phyloP scores from a whole-genome alignment of 805 yeast genomes.

The Saturnispora sekii region DNA sequence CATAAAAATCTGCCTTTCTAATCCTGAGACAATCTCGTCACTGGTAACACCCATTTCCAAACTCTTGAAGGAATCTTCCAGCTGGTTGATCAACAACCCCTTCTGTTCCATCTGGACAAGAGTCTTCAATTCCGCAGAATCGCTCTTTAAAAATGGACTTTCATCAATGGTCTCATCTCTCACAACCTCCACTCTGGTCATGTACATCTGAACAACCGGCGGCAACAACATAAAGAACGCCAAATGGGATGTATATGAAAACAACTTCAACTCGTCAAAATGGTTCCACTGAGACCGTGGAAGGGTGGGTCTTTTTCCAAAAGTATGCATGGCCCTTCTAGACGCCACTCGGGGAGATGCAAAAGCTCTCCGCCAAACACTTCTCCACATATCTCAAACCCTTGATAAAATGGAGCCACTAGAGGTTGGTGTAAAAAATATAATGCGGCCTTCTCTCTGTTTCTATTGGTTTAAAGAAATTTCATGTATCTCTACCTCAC shows the following conservation, averaged over 20 bases:
- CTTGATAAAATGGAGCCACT: too few species aligned
- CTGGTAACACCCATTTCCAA: background rate
- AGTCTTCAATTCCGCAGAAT: background rate
- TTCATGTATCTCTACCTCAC: conserved; percentile 20
- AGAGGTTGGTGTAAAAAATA: too few species aligned
- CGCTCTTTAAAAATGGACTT: conserved; percentile 8
- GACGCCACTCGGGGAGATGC: too few species aligned
- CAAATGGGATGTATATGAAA: conserved; percentile 25
- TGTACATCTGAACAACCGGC: conserved; percentile 20
- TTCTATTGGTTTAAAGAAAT: background rate
- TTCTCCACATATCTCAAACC: background rate
- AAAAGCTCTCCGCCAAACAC: background rate
- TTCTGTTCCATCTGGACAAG: background rate
- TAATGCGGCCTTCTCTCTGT: background rate
- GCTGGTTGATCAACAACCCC: background rate
- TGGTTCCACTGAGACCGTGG: conserved; percentile 17
- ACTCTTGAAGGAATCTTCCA: conserved; percentile 1
- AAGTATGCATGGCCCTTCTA: background rate
- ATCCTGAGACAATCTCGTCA: background rate
- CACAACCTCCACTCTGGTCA: conserved; percentile 23
- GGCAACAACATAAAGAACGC: conserved; percentile 24
- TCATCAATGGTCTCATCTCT: conserved; percentile 21
- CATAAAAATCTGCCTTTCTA: too few species aligned
- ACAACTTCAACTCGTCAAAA: conserved; percentile 22
- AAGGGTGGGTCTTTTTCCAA: conserved; percentile 7